Conservation (phyloP, 1,139 yeast species). For the Saccharomycopsis hybrid region DNA sequence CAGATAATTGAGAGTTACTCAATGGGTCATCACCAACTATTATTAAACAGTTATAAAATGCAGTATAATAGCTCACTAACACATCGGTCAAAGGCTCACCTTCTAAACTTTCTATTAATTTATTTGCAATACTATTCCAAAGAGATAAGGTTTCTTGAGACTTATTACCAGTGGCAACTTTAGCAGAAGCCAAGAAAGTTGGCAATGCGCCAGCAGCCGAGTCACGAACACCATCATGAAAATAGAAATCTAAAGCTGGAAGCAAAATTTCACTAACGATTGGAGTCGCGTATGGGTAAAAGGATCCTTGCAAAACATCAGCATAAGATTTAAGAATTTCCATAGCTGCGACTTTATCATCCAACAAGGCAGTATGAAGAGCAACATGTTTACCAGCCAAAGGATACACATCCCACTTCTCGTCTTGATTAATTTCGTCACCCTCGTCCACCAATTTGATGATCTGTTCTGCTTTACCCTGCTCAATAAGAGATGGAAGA, state of each 20-base stretch:
- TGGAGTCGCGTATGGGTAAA: constrained; percentile 77
- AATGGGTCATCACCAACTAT: constrained; percentile 60
- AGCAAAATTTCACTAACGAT: constrained; percentile 72
- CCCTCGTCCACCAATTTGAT: constrained; percentile 76
- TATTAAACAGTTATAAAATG: constrained; percentile 63
- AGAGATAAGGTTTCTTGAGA: constrained; percentile 51
- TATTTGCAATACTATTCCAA: constrained; percentile 69
- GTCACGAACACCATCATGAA: constrained; percentile 92
- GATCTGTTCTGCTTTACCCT: constrained; percentile 89
- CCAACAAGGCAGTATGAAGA: constrained; percentile 84
- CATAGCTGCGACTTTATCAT: constrained; percentile 89
- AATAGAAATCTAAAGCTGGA: constrained; percentile 84
- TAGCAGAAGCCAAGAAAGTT: constrained; percentile 63
- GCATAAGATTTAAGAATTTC: constrained; percentile 84
- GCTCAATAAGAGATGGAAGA: constrained; percentile 75
- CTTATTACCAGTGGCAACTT: constrained; percentile 49
- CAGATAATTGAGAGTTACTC: constrained; percentile 48
- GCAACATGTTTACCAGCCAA: constrained; percentile 91
- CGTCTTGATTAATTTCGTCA: constrained; percentile 74
- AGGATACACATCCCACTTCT: constrained; percentile 94
- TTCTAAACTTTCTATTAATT: constrained; percentile 60
- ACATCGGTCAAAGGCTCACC: constrained; percentile 84
- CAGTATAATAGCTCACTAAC: constrained; percentile 67
- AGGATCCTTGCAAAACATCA: constrained; percentile 71
- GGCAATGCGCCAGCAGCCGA: constrained; percentile 85